Conservation (phyloP, 2,329 filamentous ascomycete genomes). For the Cordyceps cateniannulata region DNA sequence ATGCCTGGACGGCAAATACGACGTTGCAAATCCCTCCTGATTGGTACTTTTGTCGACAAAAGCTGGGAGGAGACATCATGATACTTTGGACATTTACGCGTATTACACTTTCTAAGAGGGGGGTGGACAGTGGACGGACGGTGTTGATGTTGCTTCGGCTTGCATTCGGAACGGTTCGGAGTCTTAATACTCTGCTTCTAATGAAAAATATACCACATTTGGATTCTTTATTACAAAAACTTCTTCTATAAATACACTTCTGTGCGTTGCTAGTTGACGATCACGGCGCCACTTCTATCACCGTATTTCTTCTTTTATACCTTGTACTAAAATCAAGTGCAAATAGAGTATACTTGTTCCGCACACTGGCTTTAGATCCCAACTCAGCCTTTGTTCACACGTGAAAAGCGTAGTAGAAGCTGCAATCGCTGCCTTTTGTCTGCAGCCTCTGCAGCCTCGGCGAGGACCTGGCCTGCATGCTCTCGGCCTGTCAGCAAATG, state of each 20-base stretch:
- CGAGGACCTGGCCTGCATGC: neutral
- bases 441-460: neutral
- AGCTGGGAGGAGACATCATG: neutral
- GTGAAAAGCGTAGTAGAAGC: neutral
- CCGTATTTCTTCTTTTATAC: neutral
- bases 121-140: neutral
- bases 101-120: neutral
- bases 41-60: too few species aligned
- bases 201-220: neutral
- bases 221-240: neutral
- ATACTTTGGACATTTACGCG: neutral
- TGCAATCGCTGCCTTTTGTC: neutral
- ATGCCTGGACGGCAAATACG: neutral
- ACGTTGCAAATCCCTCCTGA: too few species aligned
- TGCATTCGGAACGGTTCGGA: neutral
- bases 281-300: neutral
- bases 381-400: neutral
- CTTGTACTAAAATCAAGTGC: neutral
- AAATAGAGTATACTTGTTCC: neutral
- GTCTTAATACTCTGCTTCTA: neutral
- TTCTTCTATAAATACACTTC: neutral
- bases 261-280: neutral
- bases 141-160: neutral
- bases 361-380: neutral
- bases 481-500: neutral